Evolutionary conservation across 139 green algal species (phyloP).

Genomic region (Micractinium sp.): DNA sequence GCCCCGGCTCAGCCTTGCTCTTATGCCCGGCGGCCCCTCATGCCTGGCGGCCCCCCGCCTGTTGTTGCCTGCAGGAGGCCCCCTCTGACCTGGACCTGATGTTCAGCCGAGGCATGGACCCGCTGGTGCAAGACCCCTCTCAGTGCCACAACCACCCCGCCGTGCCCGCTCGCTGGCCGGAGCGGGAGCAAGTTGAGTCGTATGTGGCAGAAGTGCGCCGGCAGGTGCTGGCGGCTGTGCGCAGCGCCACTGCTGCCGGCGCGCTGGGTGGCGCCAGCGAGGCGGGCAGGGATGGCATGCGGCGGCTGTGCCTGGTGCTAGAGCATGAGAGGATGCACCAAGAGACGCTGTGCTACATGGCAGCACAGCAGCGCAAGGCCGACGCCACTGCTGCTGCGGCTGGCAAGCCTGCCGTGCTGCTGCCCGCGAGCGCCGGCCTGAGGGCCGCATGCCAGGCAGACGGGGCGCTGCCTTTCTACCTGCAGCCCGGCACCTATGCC

Average conservation of each 20-base stretch:
- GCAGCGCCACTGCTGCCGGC: neutral
- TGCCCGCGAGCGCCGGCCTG: neutral
- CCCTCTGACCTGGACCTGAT: slow-evolving; percentile 47
- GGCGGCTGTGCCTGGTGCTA: slow-evolving; percentile 32
- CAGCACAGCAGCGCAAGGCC: slow-evolving; percentile 51
- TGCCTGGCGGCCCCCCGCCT: neutral
- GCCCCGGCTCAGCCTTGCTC: neutral
- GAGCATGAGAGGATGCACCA: slow-evolving; percentile 68
- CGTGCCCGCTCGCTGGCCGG: slow-evolving; percentile 55
- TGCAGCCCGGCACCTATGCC: neutral
- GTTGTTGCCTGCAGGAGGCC: neutral
- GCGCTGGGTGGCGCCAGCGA: neutral
- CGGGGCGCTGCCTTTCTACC: neutral
- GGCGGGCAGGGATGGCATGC: slow-evolving; percentile 47
- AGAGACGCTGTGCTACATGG: slow-evolving; percentile 75
- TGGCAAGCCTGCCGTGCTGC: neutral
- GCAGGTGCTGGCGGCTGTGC: neutral
- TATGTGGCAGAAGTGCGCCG: slow-evolving; percentile 39
- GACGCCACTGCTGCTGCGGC: neutral
- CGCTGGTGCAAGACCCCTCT: slow-evolving; percentile 53
- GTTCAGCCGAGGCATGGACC: slow-evolving; percentile 74
- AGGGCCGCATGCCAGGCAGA: neutral
- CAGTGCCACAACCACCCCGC: slow-evolving; percentile 67
- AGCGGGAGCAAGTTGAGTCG: slow-evolving; percentile 20
- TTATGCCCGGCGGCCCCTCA: neutral